These are phyloP conservation scores for Panaeolus cyanescens DNA, from an alignment of 768 basidiomycete species.

Conservation along the genomic window DNA sequence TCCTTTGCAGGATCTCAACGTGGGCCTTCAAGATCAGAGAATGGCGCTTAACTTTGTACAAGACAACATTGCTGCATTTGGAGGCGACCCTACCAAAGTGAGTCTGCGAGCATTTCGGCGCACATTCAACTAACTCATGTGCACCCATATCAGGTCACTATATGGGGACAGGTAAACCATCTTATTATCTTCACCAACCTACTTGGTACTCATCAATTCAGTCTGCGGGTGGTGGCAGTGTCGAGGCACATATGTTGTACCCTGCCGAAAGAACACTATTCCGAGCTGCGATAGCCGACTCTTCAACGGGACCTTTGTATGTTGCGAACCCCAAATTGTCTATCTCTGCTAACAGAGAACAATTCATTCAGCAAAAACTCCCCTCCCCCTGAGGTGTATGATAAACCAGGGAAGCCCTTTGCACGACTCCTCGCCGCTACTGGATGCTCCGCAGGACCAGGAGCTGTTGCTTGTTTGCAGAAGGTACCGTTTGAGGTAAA, in stretches of 20 bases:
- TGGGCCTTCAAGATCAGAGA: slow-evolving; percentile 62
- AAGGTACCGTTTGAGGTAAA: slow-evolving; percentile 44
- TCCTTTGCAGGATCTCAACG: slow-evolving; percentile 52
- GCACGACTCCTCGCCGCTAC: slow-evolving; percentile 45
- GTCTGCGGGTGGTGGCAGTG: slow-evolving; percentile 56
- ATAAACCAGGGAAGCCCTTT: slow-evolving; percentile 54
- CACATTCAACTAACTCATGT: no score
- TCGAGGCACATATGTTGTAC: slow-evolving; percentile 48
- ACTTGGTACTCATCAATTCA: slow-evolving; percentile 16
- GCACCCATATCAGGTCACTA: no score
- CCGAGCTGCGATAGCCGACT: slow-evolving; percentile 55
- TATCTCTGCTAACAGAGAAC: no score
- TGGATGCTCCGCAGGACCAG: slow-evolving; percentile 41
- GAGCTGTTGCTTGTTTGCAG: slow-evolving; percentile 46
- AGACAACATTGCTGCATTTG: slow-evolving; percentile 66
- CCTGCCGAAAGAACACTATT: slow-evolving; percentile 40
- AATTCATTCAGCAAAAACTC: slow-evolving; percentile 47
- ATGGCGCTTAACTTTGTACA: slow-evolving; percentile 61
- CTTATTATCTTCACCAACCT: not conserved
- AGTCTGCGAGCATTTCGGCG: not conserved
- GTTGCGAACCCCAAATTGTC: no score
- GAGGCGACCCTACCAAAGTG: slow-evolving; percentile 62
- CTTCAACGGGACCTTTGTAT: slow-evolving; percentile 56
- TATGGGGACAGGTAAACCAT: slow-evolving; percentile 52
- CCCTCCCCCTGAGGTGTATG: slow-evolving; percentile 46